Evolutionary conservation across 2,329 filamentous ascomycete genomes (phyloP), one percentile per base, ranked within the genome.

Genomic region (Shiraia bambusicola): DNA sequence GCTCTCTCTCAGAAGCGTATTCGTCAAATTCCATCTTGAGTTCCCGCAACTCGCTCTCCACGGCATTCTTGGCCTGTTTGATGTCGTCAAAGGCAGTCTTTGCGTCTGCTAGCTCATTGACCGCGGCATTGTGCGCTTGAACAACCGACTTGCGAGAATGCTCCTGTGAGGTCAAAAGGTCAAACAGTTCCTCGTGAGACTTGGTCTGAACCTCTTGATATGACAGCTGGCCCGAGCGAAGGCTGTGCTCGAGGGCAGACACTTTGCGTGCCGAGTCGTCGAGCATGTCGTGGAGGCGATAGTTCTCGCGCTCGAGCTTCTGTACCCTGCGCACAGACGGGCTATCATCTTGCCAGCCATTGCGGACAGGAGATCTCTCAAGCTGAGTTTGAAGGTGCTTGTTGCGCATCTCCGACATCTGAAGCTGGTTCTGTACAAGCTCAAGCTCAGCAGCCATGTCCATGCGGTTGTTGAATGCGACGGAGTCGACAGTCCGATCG

Each of bases 261-360:
- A 96, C 86, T 72, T 96, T 96, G 76, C 88, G 92, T 13, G 86
- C 78, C 2, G 92, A 96, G 66, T 96, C 90, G 67, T 97, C 92
- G 4, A 97, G 83, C 80, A 95, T 88, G 50, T 95, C 89, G 61
- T 97, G 92, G 11, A 97, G 78, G 42, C 90, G 84, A 66, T 81
- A 91, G 70, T 97, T 97, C 63, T 88, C 92, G 56, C 89, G 83
- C 69, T 97, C 92, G 4, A 97, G 79, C 71, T 96, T 92, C 63
- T 95, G 87, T 59, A 95, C 85, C 12, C 93, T 84, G 40, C 85
- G 80, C 34, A 87, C 66, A 2, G 88, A 92, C 1, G 88, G 88
- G 54, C 84, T 92, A 31, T 93, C 84, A 28, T 92, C 86, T 42
- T 82, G 74, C 66, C 76, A 81, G 26, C 72, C 68, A 42, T 87